Conservation (phyloP, 352 stramenopile genomes). For the Pythium rhizo-oryzae region DNA sequence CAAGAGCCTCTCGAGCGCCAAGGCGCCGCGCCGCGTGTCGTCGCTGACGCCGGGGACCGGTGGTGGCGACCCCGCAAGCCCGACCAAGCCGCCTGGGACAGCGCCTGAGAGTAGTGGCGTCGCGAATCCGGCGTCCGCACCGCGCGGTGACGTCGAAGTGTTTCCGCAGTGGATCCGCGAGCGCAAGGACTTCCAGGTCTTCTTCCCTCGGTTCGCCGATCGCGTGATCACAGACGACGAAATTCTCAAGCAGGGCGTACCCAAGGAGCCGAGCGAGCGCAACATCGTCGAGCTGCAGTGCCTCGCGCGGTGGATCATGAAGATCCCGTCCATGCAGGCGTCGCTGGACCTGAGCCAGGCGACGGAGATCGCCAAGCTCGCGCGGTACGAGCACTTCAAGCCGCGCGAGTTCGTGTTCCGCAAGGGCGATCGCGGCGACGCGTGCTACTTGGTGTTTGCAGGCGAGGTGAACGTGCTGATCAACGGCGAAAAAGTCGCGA, state of each 20-base stretch:
- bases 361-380: conserved; percentile 71
- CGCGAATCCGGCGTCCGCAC: neutral
- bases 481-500: conserved; percentile 55
- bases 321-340: conserved; percentile 66
- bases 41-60: neutral
- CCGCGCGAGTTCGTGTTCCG: conserved; percentile 60
- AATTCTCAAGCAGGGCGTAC: conserved; percentile 61
- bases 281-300: conserved; percentile 79
- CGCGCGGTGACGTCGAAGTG: conserved; percentile 37
- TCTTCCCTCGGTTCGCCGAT: conserved; percentile 67
- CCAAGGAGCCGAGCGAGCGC: conserved; percentile 59
- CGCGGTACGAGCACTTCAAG: conserved; percentile 51
- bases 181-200: conserved; percentile 78
- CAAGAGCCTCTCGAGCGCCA: conserved; percentile 18
- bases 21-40: neutral
- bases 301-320: conserved; percentile 76
- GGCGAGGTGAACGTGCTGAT: conserved; percentile 73
- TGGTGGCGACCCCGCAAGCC: neutral
- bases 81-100: neutral
- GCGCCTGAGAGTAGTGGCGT: neutral
- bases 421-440: conserved; percentile 65
- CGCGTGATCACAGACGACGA: conserved; percentile 67
- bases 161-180: conserved; percentile 71
- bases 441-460: conserved; percentile 65
- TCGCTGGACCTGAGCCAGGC: conserved; percentile 71